Evolutionary conservation across 495 filamentous ascomycete genomes (phyloP).

Genomic region (Bathelium albidoporum): DNA sequence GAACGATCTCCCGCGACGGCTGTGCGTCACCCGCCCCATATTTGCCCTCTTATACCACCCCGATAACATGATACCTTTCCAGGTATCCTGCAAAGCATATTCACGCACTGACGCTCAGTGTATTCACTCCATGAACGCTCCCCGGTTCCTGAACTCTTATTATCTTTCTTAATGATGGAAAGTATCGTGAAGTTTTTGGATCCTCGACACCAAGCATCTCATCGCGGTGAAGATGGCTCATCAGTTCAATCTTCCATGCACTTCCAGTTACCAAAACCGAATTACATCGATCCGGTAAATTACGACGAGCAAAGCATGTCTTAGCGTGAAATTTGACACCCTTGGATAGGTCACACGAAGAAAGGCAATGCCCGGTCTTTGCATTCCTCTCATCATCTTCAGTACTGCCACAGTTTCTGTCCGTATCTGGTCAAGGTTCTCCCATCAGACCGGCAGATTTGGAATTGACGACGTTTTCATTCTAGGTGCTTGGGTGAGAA

Average conservation of each 20-base stretch:
- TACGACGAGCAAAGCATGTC: not conserved
- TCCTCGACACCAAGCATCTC: not conserved
- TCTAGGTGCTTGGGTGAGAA: constrained; percentile 7
- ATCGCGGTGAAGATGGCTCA: not conserved
- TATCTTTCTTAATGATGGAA: not conserved
- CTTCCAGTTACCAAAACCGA: constrained; percentile 3
- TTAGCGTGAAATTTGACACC: not conserved
- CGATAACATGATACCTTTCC: not conserved
- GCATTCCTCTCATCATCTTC: constrained; percentile 6
- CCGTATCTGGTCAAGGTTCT: constrained; percentile 14
- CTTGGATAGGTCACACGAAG: not conserved
- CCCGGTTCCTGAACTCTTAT: not conserved
- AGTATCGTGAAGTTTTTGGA: not conserved
- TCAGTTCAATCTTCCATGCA: not conserved
- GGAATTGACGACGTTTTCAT: constrained; percentile 17
- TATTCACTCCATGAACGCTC: not conserved
- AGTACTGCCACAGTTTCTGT: constrained; percentile 8
- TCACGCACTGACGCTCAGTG: not conserved
- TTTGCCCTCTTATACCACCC: not conserved
- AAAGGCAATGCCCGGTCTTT: constrained; percentile 7
- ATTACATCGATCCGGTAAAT: constrained; percentile 9
- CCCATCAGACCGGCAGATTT: constrained; percentile 9
- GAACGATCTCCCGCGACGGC: not conserved
- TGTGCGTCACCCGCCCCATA: not conserved
- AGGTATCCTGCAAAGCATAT: not conserved